These are phyloP conservation scores for Eucalyptus erythrocorys DNA, from an alignment of 345 rosid species.

Conservation along the genomic window DNA sequence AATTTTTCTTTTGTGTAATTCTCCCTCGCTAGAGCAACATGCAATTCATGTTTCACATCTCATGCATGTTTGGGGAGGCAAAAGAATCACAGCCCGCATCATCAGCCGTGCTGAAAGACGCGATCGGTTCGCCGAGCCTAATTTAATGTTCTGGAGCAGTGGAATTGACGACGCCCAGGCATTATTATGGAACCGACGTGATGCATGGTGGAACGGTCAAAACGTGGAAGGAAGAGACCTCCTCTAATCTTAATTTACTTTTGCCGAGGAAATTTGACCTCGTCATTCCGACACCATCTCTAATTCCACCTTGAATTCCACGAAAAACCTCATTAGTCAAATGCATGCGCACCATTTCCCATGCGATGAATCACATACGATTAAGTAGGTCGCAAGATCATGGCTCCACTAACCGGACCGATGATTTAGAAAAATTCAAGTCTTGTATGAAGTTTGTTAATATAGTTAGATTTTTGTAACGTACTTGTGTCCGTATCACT, in stretches of 20 bases:
- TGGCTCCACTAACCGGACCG: neutral
- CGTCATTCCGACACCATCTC: neutral
- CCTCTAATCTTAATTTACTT: neutral
- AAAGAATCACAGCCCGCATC: neutral
- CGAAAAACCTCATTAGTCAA: neutral
- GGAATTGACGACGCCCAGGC: neutral
- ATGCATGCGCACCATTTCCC: neutral
- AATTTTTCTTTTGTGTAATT: neutral
- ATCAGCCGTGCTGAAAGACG: neutral
- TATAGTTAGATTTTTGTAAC: neutral
- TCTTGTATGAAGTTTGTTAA: neutral
- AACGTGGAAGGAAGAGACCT: neutral
- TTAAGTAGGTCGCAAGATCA: neutral
- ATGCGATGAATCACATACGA: neutral
- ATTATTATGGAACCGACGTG: neutral
- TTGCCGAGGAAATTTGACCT: neutral
- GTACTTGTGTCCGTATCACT: neutral
- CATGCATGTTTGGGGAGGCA: neutral
- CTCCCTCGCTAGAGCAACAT: neutral
- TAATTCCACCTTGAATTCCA: neutral
- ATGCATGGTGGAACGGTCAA: neutral
- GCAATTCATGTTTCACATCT: neutral
- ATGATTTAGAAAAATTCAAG: neutral
- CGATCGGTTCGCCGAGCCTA: neutral
- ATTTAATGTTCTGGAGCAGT: neutral